These are phyloP conservation scores for Aspergillus baeticus DNA, from an alignment of 495 filamentous ascomycete genomes.

Conservation along the genomic window DNA sequence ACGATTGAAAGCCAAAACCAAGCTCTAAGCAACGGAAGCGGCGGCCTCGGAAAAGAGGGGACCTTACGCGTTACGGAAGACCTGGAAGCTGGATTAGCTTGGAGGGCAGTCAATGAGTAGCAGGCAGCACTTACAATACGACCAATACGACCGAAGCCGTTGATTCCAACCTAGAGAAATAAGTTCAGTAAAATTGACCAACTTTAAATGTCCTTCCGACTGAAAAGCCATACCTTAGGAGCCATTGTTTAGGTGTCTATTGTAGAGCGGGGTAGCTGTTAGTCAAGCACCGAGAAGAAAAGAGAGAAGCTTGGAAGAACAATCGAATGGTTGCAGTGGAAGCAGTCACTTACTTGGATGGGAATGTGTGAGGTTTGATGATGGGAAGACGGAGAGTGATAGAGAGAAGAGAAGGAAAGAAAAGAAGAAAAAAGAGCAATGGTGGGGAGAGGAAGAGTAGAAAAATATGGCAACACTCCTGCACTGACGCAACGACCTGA, in stretches of 20 bases:
- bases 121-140: constrained; percentile 68
- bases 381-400: constrained; percentile 19
- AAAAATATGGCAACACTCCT: constrained; percentile 24
- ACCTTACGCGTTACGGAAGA: constrained; percentile 82
- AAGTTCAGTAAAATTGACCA: constrained; percentile 9
- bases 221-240: constrained; percentile 35
- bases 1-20: background rate
- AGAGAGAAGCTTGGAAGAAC: constrained; percentile 5
- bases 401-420: constrained; percentile 25
- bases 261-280: constrained; percentile 25
- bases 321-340: constrained; percentile 15
- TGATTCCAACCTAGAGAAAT: constrained; percentile 79
- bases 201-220: background rate
- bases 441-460: constrained; percentile 30
- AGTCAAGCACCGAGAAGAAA: constrained; percentile 14
- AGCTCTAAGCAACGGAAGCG: constrained; percentile 5
- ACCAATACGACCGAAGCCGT: constrained; percentile 99
- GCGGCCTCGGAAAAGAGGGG: constrained; percentile 9
- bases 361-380: constrained; percentile 17
- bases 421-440: constrained; percentile 27
- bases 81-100: constrained; percentile 35
- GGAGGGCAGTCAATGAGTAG: background rate
- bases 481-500: constrained; percentile 47
- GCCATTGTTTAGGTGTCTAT: constrained; percentile 36
- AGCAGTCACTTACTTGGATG: constrained; percentile 18